Evolutionary conservation across 2,329 filamentous ascomycete genomes (phyloP), one percentile per base, ranked within the genome.

Genomic region (Colletotrichum sp.): DNA sequence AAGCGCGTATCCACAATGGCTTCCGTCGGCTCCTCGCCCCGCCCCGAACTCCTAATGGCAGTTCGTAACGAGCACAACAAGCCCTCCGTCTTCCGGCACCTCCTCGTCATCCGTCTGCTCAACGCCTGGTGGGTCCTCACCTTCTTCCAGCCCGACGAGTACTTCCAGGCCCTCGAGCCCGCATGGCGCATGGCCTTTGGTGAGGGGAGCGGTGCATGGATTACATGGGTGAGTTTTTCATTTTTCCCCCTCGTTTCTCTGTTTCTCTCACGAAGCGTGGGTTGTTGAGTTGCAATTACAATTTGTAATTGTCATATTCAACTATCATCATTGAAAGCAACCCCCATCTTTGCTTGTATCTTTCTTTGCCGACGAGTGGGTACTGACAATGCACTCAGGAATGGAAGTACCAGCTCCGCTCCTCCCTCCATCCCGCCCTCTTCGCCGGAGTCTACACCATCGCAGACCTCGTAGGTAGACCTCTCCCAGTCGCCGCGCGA

Each of bases 131-230:
- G 89, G 77, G 88, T 98, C 73, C 89, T 91, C 78, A 99, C 97
- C 24, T 99, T 98, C 84, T 99, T 99, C 86, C 97, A 99, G 85
- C 97, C 97, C 32, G 97, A 99, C 87, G 97, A 99, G 85, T 99
- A 95, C 87, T 99, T 97, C 82, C 97, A 99, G 83, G 94, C 96
- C 2, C 91, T 99, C 60, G 97, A 99, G 86, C 96, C 97, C 69
- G 97, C 97, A 79, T 99, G 96, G 96, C 89, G 93, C 80, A 90
- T 97, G 71, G 94, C 95, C 4, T 98, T 98, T 88, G 96, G 96
- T 26, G 82, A 87, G 4, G 83, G 89, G 16, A 94, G 93, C 84
- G 94, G 95, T 77, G 95, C 96, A 32, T 99, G 96, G 95, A 90
- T 98, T 81, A 99, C 97, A 77, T 99, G 97, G 97, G 96, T 98